A percentile compares a stretch with the other conserved stretches of the same genome.
Conservation (phyloP, 495 filamentous ascomycete genomes). For the Tuber melanosporum region DNA sequence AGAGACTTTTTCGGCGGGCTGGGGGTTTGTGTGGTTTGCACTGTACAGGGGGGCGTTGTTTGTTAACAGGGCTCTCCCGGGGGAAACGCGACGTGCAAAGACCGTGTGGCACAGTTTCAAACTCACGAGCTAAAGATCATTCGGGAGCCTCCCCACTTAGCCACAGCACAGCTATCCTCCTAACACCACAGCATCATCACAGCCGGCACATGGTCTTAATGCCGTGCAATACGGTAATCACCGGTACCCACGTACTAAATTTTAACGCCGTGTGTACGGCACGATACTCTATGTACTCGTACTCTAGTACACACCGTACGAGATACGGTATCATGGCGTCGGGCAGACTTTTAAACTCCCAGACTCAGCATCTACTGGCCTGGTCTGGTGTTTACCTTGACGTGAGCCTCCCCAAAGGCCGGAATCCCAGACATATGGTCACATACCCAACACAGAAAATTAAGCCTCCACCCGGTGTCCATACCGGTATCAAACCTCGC, state of each 20-base stretch:
- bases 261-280: neutral
- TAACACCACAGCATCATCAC: neutral
- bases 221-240: neutral
- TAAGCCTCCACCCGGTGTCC: neutral
- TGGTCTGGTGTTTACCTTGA: neutral
- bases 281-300: no score
- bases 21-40: neutral
- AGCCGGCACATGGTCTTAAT: neutral
- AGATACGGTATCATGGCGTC: neutral
- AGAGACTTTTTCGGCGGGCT: conserved; percentile 5
- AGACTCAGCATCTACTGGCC: neutral
- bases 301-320: neutral
- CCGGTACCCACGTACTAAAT: neutral
- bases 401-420: neutral
- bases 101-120: neutral
- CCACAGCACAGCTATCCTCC: neutral
- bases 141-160: neutral
- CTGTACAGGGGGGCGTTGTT: conserved; percentile 5
- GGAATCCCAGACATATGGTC: neutral
- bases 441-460: neutral
- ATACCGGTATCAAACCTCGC: neutral
- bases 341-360: neutral
- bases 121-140: neutral
- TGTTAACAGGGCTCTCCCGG: neutral
- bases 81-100: conserved; percentile 15